Percentiles rank a stretch among this genome's conserved stretches.
Evolutionary conservation across 2,329 filamentous ascomycete species (phyloP).

Genomic region (Diaporthe sp.): DNA sequence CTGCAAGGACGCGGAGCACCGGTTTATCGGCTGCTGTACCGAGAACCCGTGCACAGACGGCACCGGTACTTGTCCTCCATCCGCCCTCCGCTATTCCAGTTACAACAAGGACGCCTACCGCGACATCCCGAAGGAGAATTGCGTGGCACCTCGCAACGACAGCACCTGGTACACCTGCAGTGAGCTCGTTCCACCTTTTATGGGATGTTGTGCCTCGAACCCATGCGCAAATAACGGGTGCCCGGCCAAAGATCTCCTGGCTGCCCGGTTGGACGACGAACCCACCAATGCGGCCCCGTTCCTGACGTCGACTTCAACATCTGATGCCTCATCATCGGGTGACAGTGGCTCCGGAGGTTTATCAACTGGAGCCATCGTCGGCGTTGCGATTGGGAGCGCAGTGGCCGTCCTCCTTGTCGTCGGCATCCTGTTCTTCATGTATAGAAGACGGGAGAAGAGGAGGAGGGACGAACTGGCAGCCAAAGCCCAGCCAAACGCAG

Average conservation of each 20-base stretch:
- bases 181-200: constrained; percentile 50
- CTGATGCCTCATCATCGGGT: neutral
- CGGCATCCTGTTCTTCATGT: constrained; percentile 3
- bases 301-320: constrained; percentile 34
- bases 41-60: constrained; percentile 52
- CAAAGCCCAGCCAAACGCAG: neutral
- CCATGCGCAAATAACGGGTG: constrained; percentile 48
- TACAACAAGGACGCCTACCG: constrained; percentile 48
- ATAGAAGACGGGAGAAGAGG: constrained; percentile 12
- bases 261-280: constrained; percentile 47
- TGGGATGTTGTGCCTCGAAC: constrained; percentile 56
- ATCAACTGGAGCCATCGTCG: constrained; percentile 42
- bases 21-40: constrained; percentile 58
- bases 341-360: constrained; percentile 11
- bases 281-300: constrained; percentile 42
- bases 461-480: neutral
- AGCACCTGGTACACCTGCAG: constrained; percentile 54
- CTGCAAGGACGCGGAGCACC: constrained; percentile 48
- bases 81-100: constrained; percentile 47
- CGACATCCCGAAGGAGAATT: constrained; percentile 51
- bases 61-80: constrained; percentile 52
- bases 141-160: constrained; percentile 44
- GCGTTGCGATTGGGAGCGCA: constrained; percentile 41
- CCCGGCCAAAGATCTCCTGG: constrained; percentile 47
- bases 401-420: constrained; percentile 34